These are phyloP conservation scores for Yamadazyma philogaea DNA, from an alignment of 805 yeast species.

Conservation along the genomic window DNA sequence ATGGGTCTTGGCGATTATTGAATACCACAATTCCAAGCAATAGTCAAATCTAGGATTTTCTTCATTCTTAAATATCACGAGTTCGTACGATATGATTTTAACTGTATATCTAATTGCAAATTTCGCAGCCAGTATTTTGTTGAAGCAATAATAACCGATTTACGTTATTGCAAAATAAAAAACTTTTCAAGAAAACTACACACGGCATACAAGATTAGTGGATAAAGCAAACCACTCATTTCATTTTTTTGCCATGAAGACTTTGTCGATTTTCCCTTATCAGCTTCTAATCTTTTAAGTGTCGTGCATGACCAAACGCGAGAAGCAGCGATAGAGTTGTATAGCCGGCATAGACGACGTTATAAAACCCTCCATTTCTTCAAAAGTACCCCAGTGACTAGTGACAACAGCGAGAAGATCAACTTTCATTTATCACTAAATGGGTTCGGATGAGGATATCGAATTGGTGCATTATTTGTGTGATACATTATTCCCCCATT, in stretches of 20 bases:
- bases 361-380: background rate
- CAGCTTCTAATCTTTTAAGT: background rate
- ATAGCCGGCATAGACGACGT: background rate
- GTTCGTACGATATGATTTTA: no score
- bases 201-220: background rate
- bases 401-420: no score
- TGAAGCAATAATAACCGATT: no score
- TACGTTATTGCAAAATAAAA: no score
- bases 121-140: background rate
- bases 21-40: no score
- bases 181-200: background rate
- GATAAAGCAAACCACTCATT: background rate
- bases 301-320: slow-evolving; percentile 3
- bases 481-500: slow-evolving; percentile 21
- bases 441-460: slow-evolving; percentile 11
- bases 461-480: slow-evolving; percentile 22
- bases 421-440: background rate
- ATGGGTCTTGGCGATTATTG: no score
- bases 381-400: no score
- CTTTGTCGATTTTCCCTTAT: background rate
- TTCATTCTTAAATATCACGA: no score
- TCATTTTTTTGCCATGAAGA: background rate
- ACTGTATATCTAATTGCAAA: background rate
- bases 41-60: background rate
- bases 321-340: background rate